Evolutionary conservation across 805 yeast species (phyloP).

Genomic region (Wickerhamomyces silvicola): DNA sequence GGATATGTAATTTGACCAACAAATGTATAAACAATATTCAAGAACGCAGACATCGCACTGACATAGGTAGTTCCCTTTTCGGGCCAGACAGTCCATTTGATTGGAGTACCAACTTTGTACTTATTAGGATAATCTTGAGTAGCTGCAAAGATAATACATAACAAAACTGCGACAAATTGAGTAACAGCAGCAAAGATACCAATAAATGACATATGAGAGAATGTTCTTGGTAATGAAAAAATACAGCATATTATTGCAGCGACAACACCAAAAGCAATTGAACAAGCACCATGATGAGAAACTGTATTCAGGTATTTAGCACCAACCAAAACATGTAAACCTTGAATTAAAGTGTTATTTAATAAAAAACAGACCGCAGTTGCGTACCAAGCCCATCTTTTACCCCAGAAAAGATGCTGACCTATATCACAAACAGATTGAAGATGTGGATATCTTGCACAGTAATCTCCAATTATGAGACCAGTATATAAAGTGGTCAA

Average conservation of each 20-base stretch:
- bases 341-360: slow-evolving; percentile 53
- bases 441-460: slow-evolving; percentile 45
- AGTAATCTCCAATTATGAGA: slow-evolving; percentile 46
- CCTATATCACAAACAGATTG: slow-evolving; percentile 55
- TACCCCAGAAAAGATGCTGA: slow-evolving; percentile 46
- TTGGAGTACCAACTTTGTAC: slow-evolving; percentile 32
- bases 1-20: slow-evolving; percentile 63
- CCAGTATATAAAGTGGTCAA: slow-evolving; percentile 50
- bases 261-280: slow-evolving; percentile 46
- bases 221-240: slow-evolving; percentile 51
- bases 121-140: slow-evolving; percentile 42
- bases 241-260: slow-evolving; percentile 42
- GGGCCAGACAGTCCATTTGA: slow-evolving; percentile 44
- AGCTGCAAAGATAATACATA: slow-evolving; percentile 49
- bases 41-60: slow-evolving; percentile 46
- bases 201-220: slow-evolving; percentile 42
- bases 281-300: slow-evolving; percentile 41
- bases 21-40: slow-evolving; percentile 56
- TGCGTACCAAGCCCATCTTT: slow-evolving; percentile 47
- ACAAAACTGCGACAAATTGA: slow-evolving; percentile 49
- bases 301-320: slow-evolving; percentile 54
- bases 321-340: slow-evolving; percentile 54
- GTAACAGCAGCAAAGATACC: slow-evolving; percentile 50
- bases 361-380: slow-evolving; percentile 48
- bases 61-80: slow-evolving; percentile 47